These are phyloP conservation scores for Brassica balearica DNA, from an alignment of 441 rosid genomes.

Conservation along the genomic window DNA sequence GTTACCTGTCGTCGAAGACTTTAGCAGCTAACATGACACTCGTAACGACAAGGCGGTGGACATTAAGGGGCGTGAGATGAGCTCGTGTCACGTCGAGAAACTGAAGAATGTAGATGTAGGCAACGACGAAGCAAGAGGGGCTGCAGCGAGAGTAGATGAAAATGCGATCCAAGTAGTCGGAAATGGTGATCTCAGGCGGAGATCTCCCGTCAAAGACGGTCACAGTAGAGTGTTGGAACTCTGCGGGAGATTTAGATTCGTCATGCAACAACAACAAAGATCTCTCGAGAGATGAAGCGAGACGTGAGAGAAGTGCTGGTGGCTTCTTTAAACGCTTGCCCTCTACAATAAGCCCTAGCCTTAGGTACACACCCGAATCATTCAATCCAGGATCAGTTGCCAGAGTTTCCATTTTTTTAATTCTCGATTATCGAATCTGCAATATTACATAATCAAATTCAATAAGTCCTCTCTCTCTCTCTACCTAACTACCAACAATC, in stretches of 20 bases:
- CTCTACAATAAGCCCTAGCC: slow-evolving; percentile 63
- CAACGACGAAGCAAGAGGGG: slow-evolving; percentile 83
- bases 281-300: slow-evolving; percentile 72
- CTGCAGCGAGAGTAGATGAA: slow-evolving; percentile 86
- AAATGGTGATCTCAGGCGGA: slow-evolving; percentile 68
- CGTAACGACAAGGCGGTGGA: slow-evolving; percentile 86
- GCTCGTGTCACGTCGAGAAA: slow-evolving; percentile 56
- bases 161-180: slow-evolving; percentile 75
- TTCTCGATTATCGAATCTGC: slow-evolving; percentile 30
- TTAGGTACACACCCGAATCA: slow-evolving; percentile 57
- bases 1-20: slow-evolving; percentile 66
- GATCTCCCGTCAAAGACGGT: slow-evolving; percentile 72
- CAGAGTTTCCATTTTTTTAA: slow-evolving; percentile 62
- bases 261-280: slow-evolving; percentile 43
- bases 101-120: slow-evolving; percentile 70
- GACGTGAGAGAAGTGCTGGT: slow-evolving; percentile 62
- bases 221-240: slow-evolving; percentile 40
- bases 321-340: slow-evolving; percentile 53
- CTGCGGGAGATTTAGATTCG: slow-evolving; percentile 38
- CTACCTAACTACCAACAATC: slow-evolving; percentile 8
- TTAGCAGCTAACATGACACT: slow-evolving; percentile 80
- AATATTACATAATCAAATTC: neutral
- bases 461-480: neutral
- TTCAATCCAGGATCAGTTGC: slow-evolving; percentile 43
- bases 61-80: slow-evolving; percentile 69